phyloP scores from a whole-genome alignment of 2,329 filamentous ascomycete species.

The Paraconiothyrium sp. region DNA sequence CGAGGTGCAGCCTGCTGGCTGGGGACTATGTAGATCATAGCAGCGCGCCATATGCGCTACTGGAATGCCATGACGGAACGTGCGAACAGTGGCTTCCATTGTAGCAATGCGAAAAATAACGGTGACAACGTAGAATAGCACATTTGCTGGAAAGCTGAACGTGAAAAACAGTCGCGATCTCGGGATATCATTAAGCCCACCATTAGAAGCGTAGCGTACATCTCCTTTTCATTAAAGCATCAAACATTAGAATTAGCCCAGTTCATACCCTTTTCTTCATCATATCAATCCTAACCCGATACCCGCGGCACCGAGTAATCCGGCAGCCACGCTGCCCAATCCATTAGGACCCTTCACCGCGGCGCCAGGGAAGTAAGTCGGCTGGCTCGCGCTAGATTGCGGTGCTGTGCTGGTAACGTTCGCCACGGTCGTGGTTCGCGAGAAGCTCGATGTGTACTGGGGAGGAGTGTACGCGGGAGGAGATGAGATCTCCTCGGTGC shows the following conservation, averaged over 20 bases:
- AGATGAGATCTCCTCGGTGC: constrained; percentile 16
- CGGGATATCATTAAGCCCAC: constrained; percentile 13
- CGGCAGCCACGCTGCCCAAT: constrained; percentile 27
- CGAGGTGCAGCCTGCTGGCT: too few relatives aligned
- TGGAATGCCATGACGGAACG: too few relatives aligned
- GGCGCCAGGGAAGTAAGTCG: constrained; percentile 21
- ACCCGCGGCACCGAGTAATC: constrained; percentile 31
- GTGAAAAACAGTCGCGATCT: neutral
- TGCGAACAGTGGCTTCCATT: neutral
- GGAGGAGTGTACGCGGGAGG: constrained; percentile 3
- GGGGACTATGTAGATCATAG: neutral
- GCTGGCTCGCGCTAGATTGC: constrained; percentile 15
- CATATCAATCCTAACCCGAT: constrained; percentile 34
- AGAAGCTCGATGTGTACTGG: constrained; percentile 3
- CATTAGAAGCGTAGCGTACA: constrained; percentile 12
- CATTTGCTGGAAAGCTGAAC: neutral
- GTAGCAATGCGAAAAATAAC: too few relatives aligned
- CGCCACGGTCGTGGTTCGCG: constrained; percentile 16
- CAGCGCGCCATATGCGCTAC: neutral
- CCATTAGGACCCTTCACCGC: constrained; percentile 17
- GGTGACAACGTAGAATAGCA: too few relatives aligned
- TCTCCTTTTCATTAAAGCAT: constrained; percentile 14
- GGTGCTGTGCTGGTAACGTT: constrained; percentile 12
- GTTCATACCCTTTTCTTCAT: constrained; percentile 5
- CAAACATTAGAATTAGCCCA: constrained; percentile 16